Base-by-base conservation (phyloP, 345 rosid genomes). In the Eucalyptus tenuipes region DNA sequence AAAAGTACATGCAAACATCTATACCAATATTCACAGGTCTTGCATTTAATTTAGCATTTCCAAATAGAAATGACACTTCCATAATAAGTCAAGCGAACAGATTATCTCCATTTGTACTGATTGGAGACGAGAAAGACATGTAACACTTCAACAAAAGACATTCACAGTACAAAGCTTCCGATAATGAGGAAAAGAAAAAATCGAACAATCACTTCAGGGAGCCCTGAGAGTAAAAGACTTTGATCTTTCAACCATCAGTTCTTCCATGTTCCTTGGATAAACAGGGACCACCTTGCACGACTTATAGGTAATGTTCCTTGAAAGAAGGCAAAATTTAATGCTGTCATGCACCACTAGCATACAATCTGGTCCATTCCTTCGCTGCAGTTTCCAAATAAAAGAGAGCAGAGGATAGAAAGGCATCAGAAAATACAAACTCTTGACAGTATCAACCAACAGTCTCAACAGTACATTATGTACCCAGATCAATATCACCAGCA, bases 331-430 rank as follows among this genome's bases (percentile, higher is more conserved):
- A 75, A 75, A 75, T 75, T 75, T 75, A 40, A 37, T 75, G 84
- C 49, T 53, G 48, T 96, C 93, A 98, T 15, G 95, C 98, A 5
- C 99, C 99, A 48, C 96, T 95, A 85, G 99, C 99, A 91, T 98
- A 96, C 90, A 95, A 91, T 88, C 97, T 96, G 80, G 99, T 97
- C 99, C 99, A 98, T 94, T 98, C 99, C 92, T 97, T 98, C 3
- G 99, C 99, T 98, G 99, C 93, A 89, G 20, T 66, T 50, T 87
- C 71, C 85, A 88, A 84, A 53, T 10, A 22, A 47, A 88, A 86
- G 33, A 61, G n/a, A 47, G 59, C n/a, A 75, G 42, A 68, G 45
- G 18, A 85, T 11, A 86, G 27, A 33, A 53, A 37, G 68, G 37
- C n/a, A 33, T 52, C 16, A 86, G 64, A 20, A 5, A 88, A 47